Percentiles rank a stretch among this genome's conserved stretches.
phyloP scores from a whole-genome alignment of 2,329 filamentous ascomycete genomes.

The Hypoxylon rubiginosum region DNA sequence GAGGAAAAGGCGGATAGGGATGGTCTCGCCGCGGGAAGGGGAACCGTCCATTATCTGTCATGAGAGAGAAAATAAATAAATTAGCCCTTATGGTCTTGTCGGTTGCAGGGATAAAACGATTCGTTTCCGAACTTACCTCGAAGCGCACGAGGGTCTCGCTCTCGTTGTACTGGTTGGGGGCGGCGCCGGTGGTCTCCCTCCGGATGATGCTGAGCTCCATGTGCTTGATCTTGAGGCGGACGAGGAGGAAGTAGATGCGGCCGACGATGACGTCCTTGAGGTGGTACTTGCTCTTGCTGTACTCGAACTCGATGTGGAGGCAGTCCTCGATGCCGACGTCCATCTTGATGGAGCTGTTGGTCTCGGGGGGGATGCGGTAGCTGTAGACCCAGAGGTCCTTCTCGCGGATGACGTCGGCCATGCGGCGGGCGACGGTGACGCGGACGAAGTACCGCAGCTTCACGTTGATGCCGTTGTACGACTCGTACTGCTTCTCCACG shows the following conservation, averaged over 20 bases:
- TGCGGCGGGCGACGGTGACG: conserved; percentile 94
- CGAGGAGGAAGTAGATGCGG: conserved; percentile 96
- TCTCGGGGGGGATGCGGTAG: conserved; percentile 97
- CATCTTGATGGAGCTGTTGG: conserved; percentile 99
- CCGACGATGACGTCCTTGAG: conserved; percentile 99
- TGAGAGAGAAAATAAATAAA: conserved; percentile 20
- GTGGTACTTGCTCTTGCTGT: conserved; percentile 99
- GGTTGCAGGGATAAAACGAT: neutral
- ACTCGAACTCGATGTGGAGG: conserved; percentile 98
- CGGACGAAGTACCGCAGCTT: conserved; percentile 98
- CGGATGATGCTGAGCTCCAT: conserved; percentile 99
- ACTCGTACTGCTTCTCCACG: conserved; percentile 99
- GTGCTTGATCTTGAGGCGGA: conserved; percentile 98
- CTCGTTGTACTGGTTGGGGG: conserved; percentile 99
- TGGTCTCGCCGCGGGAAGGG: conserved; percentile 93
- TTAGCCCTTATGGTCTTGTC: conserved; percentile 1
- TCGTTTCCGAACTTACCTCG: conserved; percentile 70
- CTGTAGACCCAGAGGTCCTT: conserved; percentile 99
- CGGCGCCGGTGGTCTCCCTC: conserved; percentile 93
- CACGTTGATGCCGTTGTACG: conserved; percentile 99
- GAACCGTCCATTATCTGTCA: conserved; percentile 97
- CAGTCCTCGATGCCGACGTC: conserved; percentile 99
- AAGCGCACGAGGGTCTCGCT: conserved; percentile 98
- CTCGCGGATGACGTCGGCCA: conserved; percentile 98
- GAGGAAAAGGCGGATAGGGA: conserved; percentile 95